Evolutionary conservation across 306 rosid genomes (phyloP), one percentile per base, ranked within the genome.

Genomic region (Hippophae rhamnoides): DNA sequence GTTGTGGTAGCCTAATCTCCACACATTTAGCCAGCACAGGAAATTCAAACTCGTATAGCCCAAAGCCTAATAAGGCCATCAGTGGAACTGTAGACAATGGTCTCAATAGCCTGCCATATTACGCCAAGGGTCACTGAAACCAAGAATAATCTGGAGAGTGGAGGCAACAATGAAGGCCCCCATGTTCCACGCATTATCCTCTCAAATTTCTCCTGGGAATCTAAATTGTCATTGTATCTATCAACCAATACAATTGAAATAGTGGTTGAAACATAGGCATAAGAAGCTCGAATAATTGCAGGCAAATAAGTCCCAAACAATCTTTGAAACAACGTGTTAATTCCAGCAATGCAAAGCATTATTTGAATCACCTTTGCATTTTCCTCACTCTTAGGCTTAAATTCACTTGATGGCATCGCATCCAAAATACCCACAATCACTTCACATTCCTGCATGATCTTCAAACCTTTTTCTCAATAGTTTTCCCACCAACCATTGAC

Each of bases 61-160:
- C 99, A 68, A 85, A 88, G 64, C 99, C 99, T 10, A 93, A 83
- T 59, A 88, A 62, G 52, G 93, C 88, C 47, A 92, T 89, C 86
- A 92, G 69, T 42, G 96, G 99, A 76, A 78, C 79, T 61, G 99
- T 87, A 44, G 96, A 77, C 53, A 92, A 84, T 25, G 99, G 98
- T 67, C 96, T 88, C 55, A 85, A 63, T 72, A 81, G 76, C 89
- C 98, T 92, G 73, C 95, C 49, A 90, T 84, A 69, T 87, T 90
- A 58, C 98, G 95, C 98, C 98, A 90, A 58, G 87, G 92, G 67
- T 96, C 98, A 62, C 96, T 90, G 70, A 90, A 90, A 40, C 98
- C 98, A n/a, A 90, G n/a, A 56, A 90, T 96, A 66, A 87, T 90
- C 77, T 87, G 98, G 54, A 90, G 82, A 60, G 89, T 83, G n/a